Percentiles rank a stretch among this genome's conserved stretches.
Evolutionary conservation across 768 basidiomycete genomes (phyloP).

Genomic region (Filobasidium wieringae): DNA sequence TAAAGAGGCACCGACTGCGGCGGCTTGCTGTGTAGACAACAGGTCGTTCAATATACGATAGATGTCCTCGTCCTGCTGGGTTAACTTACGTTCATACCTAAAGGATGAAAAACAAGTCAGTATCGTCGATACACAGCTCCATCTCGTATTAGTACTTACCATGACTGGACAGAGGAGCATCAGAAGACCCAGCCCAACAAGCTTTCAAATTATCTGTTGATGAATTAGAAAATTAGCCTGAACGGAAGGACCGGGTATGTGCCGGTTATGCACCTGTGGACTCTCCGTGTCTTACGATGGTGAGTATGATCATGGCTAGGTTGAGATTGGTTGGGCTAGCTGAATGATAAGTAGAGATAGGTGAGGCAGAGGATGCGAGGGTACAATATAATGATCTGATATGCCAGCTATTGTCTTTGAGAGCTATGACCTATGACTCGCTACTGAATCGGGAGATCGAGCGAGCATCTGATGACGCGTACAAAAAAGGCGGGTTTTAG

Average conservation of each 20-base stretch:
- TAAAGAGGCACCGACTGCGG: slow-evolving; percentile 32
- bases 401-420: too few species aligned
- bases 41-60: not conserved
- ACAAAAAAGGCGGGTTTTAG: too few species aligned
- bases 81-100: slow-evolving; percentile 33
- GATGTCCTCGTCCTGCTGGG: too few species aligned
- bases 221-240: not conserved
- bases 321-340: too few species aligned
- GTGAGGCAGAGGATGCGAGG: too few species aligned
- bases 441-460: too few species aligned
- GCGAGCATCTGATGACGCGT: too few species aligned
- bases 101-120: not conserved
- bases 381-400: too few species aligned
- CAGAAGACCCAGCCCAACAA: slow-evolving; percentile 38
- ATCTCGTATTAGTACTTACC: slow-evolving; percentile 22
- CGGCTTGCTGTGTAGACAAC: slow-evolving; percentile 34
- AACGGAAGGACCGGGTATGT: not conserved
- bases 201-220: slow-evolving; percentile 32
- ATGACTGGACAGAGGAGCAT: slow-evolving; percentile 38
- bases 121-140: not conserved
- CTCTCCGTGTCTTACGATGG: slow-evolving; percentile 32
- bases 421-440: too few species aligned
- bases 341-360: too few species aligned
- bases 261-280: slow-evolving; percentile 26
- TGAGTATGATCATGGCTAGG: slow-evolving; percentile 18